phyloP scores from a whole-genome alignment of 73 alveolate species.

The Paramecium tetraurelia region DNA sequence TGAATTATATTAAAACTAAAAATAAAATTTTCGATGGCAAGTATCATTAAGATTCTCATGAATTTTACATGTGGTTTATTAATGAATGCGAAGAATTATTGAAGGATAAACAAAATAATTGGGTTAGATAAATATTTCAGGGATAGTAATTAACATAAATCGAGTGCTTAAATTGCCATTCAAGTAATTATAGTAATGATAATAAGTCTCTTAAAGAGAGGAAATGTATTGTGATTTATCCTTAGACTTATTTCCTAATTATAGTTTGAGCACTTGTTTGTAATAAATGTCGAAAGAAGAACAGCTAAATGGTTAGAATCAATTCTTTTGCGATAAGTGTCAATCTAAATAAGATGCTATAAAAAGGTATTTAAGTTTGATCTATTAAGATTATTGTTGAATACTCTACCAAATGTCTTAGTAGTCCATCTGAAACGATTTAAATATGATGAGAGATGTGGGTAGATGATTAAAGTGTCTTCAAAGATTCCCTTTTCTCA shows the following conservation, averaged over 20 bases:
- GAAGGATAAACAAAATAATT: slow-evolving; percentile 37
- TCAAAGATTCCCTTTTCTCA: slow-evolving; percentile 48
- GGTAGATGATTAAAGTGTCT: slow-evolving; percentile 47
- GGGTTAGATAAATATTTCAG: slow-evolving; percentile 37
- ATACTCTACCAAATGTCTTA: slow-evolving; percentile 20
- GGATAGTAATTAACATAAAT: slow-evolving; percentile 50
- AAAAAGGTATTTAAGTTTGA: neutral
- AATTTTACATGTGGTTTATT: slow-evolving; percentile 59
- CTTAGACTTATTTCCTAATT: slow-evolving; percentile 23
- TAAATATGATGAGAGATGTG: slow-evolving; percentile 55
- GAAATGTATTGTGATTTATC: slow-evolving; percentile 55
- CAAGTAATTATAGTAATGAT: neutral
- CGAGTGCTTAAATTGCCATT: slow-evolving; percentile 29
- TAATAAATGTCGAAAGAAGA: slow-evolving; percentile 40
- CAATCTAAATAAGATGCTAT: slow-evolving; percentile 51
- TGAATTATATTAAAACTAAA: slow-evolving; percentile 52
- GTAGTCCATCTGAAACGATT: slow-evolving; percentile 54
- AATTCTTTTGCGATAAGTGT: slow-evolving; percentile 57
- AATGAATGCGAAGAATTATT: slow-evolving; percentile 50
- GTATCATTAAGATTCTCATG: slow-evolving; percentile 62
- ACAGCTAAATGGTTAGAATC: slow-evolving; percentile 40
- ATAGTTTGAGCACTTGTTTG: slow-evolving; percentile 20
- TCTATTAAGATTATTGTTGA: neutral
- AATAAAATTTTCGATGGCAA: slow-evolving; percentile 53
- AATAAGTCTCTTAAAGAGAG: slow-evolving; percentile 53